Conservation (phyloP, 2,329 filamentous ascomycete species). For the Fusarium sp. region DNA sequence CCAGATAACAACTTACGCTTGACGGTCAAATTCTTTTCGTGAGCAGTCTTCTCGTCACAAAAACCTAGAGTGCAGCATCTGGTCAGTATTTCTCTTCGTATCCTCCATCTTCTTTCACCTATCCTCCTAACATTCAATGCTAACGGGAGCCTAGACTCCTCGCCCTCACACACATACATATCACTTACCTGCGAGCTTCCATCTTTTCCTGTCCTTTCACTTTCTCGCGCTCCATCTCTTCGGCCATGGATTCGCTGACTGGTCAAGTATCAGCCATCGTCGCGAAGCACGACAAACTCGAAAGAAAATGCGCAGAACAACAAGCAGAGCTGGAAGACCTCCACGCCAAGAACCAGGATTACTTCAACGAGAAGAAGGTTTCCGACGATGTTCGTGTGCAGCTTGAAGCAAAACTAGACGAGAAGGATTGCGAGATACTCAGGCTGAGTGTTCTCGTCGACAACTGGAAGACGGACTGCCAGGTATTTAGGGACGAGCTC, state of each 20-base stretch:
- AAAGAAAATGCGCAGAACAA: background rate
- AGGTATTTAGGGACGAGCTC: background rate
- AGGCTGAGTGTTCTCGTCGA: background rate
- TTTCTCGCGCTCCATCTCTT: background rate
- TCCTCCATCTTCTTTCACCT: no score
- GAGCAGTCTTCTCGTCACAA: no score
- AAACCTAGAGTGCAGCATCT: no score
- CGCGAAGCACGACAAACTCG: background rate
- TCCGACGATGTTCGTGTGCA: background rate
- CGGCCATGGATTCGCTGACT: background rate
- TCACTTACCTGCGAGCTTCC: background rate
- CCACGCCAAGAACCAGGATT: background rate
- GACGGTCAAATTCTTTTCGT: no score
- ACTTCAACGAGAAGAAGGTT: background rate
- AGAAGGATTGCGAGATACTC: constrained; percentile 5
- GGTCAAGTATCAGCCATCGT: background rate
- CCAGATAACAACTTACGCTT: background rate
- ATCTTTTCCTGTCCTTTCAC: no score
- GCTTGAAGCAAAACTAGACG: background rate
- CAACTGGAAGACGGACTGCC: constrained; percentile 2
- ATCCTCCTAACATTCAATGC: no score
- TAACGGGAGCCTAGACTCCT: no score
- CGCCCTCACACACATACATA: no score
- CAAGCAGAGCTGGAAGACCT: constrained; percentile 10
- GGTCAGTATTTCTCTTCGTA: background rate